These are phyloP conservation scores for Agrostemma githago DNA, from an alignment of 148 eudicot species.

Conservation along the genomic window DNA sequence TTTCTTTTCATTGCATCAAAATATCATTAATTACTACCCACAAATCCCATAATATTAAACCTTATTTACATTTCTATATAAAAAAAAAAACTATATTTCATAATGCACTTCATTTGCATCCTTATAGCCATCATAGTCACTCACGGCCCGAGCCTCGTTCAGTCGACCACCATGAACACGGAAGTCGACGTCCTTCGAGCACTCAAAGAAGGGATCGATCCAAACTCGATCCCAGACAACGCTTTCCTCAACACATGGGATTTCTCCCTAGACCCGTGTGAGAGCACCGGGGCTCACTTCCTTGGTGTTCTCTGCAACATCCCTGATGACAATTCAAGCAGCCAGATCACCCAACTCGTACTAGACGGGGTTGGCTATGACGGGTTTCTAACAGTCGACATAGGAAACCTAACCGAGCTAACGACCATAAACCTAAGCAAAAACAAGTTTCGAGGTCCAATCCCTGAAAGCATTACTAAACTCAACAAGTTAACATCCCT, in stretches of 20 bases:
- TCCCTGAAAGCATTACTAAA: conserved; percentile 39
- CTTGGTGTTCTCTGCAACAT: conserved; percentile 54
- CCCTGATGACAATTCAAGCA: conserved; percentile 44
- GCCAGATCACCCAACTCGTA: conserved; percentile 40
- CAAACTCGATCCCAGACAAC: conserved; percentile 43
- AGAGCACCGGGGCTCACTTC: conserved; percentile 46
- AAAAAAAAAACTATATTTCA: conserved; percentile 8
- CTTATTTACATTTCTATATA: neutral
- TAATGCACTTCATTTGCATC: conserved; percentile 14
- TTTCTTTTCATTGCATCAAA: neutral
- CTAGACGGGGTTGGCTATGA: conserved; percentile 59
- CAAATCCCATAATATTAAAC: conserved; percentile 9
- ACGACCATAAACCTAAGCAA: conserved; percentile 43
- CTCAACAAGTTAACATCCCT: conserved; percentile 46
- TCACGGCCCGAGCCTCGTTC: conserved; percentile 12
- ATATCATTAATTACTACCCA: neutral
- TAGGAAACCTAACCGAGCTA: conserved; percentile 62
- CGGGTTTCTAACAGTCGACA: conserved; percentile 47
- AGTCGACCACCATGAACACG: conserved; percentile 32
- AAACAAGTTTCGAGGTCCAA: conserved; percentile 66
- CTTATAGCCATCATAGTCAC: conserved; percentile 5
- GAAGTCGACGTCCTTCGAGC: conserved; percentile 53
- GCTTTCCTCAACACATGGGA: conserved; percentile 54
- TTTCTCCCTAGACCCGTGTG: conserved; percentile 62
- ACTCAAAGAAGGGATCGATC: conserved; percentile 47